Evolutionary conservation across 805 yeast genomes (phyloP).

Genomic region (Cyberlindnera veronae): DNA sequence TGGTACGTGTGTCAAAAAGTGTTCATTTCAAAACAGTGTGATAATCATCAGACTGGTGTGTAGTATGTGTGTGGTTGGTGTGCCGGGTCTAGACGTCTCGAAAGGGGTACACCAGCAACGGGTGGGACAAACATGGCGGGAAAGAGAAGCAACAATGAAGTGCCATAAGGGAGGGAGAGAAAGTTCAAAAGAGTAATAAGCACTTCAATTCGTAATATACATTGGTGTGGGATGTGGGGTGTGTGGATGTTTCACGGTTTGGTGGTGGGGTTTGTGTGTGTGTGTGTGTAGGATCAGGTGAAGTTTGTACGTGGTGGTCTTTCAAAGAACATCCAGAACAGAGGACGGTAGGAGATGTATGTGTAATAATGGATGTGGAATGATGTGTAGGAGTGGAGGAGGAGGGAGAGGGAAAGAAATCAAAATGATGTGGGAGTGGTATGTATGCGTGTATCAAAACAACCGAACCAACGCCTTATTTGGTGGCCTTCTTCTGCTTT

Average conservation of each 20-base stretch:
- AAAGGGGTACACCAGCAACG: no score
- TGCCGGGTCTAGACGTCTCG: no score
- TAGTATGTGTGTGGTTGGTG: no score
- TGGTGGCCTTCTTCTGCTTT: conserved; percentile 49
- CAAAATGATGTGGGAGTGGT: neutral
- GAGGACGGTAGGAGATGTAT: neutral
- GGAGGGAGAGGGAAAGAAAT: neutral
- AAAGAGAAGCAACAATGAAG: no score
- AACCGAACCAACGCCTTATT: conserved; percentile 32
- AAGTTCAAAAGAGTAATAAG: neutral
- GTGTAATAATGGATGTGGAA: neutral
- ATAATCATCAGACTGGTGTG: no score
- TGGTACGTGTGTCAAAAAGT: no score
- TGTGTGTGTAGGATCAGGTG: neutral
- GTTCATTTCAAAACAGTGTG: no score
- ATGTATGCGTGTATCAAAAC: no score
- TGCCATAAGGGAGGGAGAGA: no score
- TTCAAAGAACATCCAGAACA: neutral
- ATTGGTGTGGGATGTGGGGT: neutral
- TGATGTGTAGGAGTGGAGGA: neutral
- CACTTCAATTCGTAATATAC: conserved; percentile 6
- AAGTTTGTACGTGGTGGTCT: neutral
- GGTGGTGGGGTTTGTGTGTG: neutral
- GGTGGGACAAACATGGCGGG: no score
- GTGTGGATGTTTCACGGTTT: neutral